Base-by-base conservation (phyloP, 768 basidiomycete species). In the Mycena kentingensis region DNA sequence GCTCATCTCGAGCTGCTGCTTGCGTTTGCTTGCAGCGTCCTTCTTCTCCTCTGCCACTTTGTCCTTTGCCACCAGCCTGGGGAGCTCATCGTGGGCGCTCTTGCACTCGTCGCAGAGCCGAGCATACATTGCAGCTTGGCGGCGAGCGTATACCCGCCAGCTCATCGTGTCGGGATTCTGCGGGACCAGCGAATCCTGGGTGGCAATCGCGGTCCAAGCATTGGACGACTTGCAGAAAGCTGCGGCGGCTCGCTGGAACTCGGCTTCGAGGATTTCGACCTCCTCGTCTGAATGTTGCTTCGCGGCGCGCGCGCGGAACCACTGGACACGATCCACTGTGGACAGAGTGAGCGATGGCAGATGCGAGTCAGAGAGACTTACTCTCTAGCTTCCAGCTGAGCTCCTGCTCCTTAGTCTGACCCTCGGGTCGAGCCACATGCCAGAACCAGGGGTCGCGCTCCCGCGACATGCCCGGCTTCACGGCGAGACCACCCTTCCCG, bases 241-340 rank as follows among this genome's bases (percentile, higher is more conserved):
- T 1, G 4, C 12, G 18, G 19, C 16, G 8, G 57, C 35, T 6
- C 57, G 42, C 25, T 27, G 26, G 16, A 58, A 39, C 28, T 58
- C 57, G 11, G 46, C 53, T 16, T 58, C 35, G 3, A 59, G 37
- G 4, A 54, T 59, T 16, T 59, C 49, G 5, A 46, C 34, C 31
- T 55, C 57, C 25, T 59, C 57, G 7, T 38, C 18, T 8, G 46
- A 46, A 5, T 47, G 37, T 13, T 50, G 29, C 3, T 26, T 29
- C 10, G 50, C 41, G 2, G 53, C 57, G 1, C 53, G 42, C 6
- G 32, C 34, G 13, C 53, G 49, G 22, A 55, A 59, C 53, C 57
- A 59, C 16, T 46, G 48, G 5, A 59, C 57, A 10, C 46, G 53
- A 18, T 46, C 42, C 49, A 55, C 57, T 59, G 19, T 15, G 32